These are phyloP conservation scores for Paraglomus brasilianum DNA, from an alignment of 192 early-diverging fungal species.

Conservation along the genomic window DNA sequence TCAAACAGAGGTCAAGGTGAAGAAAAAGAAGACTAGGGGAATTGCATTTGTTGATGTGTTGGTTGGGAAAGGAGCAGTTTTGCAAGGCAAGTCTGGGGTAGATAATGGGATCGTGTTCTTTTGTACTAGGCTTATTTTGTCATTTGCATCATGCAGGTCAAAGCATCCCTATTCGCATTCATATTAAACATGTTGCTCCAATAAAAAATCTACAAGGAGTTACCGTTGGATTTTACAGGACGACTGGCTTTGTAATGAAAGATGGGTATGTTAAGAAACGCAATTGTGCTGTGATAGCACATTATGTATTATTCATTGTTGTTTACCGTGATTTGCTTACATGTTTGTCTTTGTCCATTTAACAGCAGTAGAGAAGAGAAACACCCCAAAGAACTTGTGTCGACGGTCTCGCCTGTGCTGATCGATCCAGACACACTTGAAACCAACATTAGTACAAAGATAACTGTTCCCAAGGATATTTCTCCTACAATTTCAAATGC, in stretches of 20 bases:
- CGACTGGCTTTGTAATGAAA: neutral
- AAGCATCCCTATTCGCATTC: constrained; percentile 1
- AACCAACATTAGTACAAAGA: constrained; percentile 6
- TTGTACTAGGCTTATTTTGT: too few species aligned
- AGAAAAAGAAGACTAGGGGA: neutral
- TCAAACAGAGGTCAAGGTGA: constrained; percentile 5
- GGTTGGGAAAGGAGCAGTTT: constrained; percentile 5
- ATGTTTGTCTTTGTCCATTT: too few species aligned
- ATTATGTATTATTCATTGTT: too few species aligned
- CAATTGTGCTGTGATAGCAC: too few species aligned
- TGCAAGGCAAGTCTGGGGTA: neutral
- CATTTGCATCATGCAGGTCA: neutral
- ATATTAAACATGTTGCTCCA: constrained; percentile 6
- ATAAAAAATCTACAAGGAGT: constrained; percentile 21
- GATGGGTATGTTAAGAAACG: neutral
- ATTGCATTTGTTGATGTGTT: neutral
- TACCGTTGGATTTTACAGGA: neutral
- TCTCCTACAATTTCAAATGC: constrained; percentile 4
- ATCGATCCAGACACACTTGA: constrained; percentile 7
- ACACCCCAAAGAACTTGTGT: neutral
- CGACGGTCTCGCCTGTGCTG: neutral
- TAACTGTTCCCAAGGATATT: constrained; percentile 6
- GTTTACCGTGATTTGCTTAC: too few species aligned
- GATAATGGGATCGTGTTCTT: neutral
- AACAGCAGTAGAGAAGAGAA: neutral